phyloP scores from a whole-genome alignment of 2,329 filamentous ascomycete species.

The Sphaerulina populicola region DNA sequence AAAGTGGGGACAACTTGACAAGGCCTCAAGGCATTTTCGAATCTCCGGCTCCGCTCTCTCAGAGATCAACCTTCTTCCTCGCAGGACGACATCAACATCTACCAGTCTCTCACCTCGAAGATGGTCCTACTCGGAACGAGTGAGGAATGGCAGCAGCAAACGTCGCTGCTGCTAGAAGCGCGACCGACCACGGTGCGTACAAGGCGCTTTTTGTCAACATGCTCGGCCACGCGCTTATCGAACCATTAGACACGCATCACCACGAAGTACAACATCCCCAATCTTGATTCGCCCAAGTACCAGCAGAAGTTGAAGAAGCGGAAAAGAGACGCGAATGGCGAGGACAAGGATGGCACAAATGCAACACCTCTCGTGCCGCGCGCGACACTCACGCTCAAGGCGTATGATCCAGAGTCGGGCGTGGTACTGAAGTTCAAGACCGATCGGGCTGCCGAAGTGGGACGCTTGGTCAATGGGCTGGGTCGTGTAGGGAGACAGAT shows the following conservation, averaged over 20 bases:
- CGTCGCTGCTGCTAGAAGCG: conserved; percentile 73
- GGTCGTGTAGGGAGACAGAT: conserved; percentile 63
- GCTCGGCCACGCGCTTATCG: conserved; percentile 4
- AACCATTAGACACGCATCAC: conserved; percentile 69
- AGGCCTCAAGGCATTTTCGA: neutral
- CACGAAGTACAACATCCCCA: conserved; percentile 72
- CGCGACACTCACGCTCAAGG: conserved; percentile 74
- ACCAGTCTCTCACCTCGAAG: neutral
- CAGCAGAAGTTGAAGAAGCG: conserved; percentile 26
- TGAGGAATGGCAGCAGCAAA: conserved; percentile 87
- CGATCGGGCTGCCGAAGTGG: conserved; percentile 82
- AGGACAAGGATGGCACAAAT: conserved; percentile 19
- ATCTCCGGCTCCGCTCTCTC: neutral
- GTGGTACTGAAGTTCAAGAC: conserved; percentile 85
- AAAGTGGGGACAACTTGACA: conserved; percentile 7
- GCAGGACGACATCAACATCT: neutral
- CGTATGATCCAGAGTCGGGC: conserved; percentile 75
- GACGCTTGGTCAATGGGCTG: conserved; percentile 66
- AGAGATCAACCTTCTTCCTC: neutral
- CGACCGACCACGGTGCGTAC: conserved; percentile 68
- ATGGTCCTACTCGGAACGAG: conserved; percentile 79
- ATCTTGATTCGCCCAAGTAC: conserved; percentile 29
- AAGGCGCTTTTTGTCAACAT: conserved; percentile 8
- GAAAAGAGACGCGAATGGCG: conserved; percentile 20
- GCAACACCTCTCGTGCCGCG: conserved; percentile 45